phyloP scores from a whole-genome alignment of 2,329 filamentous ascomycete species.

The Aspergillus pseudoviridinutans region DNA sequence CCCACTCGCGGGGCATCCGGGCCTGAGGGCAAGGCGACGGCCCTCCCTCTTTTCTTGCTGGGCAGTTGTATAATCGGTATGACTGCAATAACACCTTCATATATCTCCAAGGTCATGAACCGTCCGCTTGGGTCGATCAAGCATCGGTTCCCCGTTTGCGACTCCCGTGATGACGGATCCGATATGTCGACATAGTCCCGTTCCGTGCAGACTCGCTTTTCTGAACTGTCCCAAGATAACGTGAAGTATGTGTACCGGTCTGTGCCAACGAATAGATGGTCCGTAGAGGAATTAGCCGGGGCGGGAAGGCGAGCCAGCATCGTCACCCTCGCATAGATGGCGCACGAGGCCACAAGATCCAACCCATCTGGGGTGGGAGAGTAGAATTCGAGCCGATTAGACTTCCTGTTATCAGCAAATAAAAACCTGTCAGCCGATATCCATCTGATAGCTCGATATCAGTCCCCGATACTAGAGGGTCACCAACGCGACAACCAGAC shows the following conservation, averaged over 20 bases:
- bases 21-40: constrained; percentile 20
- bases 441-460: not conserved
- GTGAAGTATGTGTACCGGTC: constrained; percentile 90
- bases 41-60: constrained; percentile 42
- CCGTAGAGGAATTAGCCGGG: constrained; percentile 67
- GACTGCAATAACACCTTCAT: constrained; percentile 64
- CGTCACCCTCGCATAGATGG: constrained; percentile 79
- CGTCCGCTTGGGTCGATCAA: constrained; percentile 75
- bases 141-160: constrained; percentile 77
- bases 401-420: constrained; percentile 55
- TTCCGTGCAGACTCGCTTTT: constrained; percentile 51
- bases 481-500: constrained; percentile 80
- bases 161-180: constrained; percentile 63
- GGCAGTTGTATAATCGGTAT: constrained; percentile 57
- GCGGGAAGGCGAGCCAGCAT: constrained; percentile 59
- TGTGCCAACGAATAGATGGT: constrained; percentile 89
- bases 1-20: constrained; percentile 41
- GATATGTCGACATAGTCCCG: constrained; percentile 58
- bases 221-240: constrained; percentile 69
- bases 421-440: not conserved
- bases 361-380: constrained; percentile 59
- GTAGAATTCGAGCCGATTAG: constrained; percentile 84
- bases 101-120: constrained; percentile 64
- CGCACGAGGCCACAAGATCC: constrained; percentile 62
- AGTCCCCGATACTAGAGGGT: not conserved